Base-by-base conservation (phyloP, 2,329 filamentous ascomycete genomes). In the Clonostachys sp. region DNA sequence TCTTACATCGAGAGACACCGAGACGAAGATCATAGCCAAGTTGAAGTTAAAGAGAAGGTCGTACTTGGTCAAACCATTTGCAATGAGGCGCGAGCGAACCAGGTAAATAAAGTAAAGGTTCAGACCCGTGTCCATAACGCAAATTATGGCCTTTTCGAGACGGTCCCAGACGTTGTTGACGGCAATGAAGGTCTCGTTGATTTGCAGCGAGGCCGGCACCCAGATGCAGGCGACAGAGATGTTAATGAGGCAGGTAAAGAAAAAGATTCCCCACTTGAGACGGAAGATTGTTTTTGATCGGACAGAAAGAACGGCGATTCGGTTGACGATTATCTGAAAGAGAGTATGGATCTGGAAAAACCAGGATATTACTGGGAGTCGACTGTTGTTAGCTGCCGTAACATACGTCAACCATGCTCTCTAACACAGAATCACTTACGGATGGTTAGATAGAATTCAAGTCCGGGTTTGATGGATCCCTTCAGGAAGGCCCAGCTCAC, bases 301-400 rank as follows among this genome's bases (percentile, higher is more conserved):
- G 14, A 67, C 61, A 18, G 72, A 65, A 40, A 77, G 65, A 33
- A 77, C 64, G 2, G 68, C 62, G 20, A 76, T 69, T 35, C 74
- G 69, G 50, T 77, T 78, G 54, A 76, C 69, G 55, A 77, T 76
- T 48, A 77, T 77, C 55, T 76, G 73, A 60, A 75, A 69, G 2
- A 77, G 60, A 20, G 73, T 64, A 44, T 62, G 59, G 4, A 61
- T 54, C 51, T 77, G 72, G 17, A 74, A 63, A 30, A 53, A 51
- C 59, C 59, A 61, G 61, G 13, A 20, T 17, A 42, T 14, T 5
- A n/a, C 17, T 39, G 12, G 14, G 12, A 39, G 36, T 39, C 8
- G 10, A 14, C 12, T 39, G 36, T n/a, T 24, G 20, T 20, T 20
- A 42, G 16, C 13, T 17, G 17, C 7, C 16, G 41, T 14, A 42